Conservation (phyloP, 202 grass and related monocot genomes). For the Bolboschoenoplectus hybrid region DNA sequence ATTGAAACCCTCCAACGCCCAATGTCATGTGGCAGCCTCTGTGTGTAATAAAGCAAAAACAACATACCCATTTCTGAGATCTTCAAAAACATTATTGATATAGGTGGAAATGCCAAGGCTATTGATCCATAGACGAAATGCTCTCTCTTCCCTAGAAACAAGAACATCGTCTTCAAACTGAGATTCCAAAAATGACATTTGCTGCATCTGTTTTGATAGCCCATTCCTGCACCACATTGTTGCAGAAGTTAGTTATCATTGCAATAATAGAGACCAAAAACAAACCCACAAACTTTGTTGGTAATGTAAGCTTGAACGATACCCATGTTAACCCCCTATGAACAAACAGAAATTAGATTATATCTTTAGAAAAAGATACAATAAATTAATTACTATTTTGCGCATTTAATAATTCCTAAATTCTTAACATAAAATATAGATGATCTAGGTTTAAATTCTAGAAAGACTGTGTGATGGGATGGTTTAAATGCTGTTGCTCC, state of each 20-base stretch:
- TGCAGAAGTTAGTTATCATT: neutral
- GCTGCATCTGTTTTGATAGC: conserved; percentile 82
- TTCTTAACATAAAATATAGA: neutral
- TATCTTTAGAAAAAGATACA: neutral
- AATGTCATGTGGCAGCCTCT: neutral
- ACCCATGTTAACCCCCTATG: neutral
- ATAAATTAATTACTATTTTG: neutral
- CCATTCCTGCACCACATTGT: conserved; percentile 74
- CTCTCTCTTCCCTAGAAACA: conserved; percentile 91
- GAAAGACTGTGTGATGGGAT: neutral
- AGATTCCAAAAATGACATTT: conserved; percentile 77
- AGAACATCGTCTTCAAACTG: conserved; percentile 85
- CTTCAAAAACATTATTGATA: conserved; percentile 97
- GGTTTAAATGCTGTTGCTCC: neutral
- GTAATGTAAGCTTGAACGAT: neutral
- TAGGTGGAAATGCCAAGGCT: conserved; percentile 92
- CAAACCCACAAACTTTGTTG: neutral
- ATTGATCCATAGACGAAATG: conserved; percentile 93
- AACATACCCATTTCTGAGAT: conserved; percentile 90
- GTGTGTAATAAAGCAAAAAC: neutral
- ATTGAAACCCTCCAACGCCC: too few species aligned
- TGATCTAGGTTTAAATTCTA: neutral
- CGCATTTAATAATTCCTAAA: neutral
- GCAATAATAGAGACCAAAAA: neutral
- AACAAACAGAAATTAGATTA: conserved; percentile 17